Evolutionary conservation across 768 basidiomycete species (phyloP), one percentile per base, ranked within the genome.

Genomic region (Exsudoporus frostii): DNA sequence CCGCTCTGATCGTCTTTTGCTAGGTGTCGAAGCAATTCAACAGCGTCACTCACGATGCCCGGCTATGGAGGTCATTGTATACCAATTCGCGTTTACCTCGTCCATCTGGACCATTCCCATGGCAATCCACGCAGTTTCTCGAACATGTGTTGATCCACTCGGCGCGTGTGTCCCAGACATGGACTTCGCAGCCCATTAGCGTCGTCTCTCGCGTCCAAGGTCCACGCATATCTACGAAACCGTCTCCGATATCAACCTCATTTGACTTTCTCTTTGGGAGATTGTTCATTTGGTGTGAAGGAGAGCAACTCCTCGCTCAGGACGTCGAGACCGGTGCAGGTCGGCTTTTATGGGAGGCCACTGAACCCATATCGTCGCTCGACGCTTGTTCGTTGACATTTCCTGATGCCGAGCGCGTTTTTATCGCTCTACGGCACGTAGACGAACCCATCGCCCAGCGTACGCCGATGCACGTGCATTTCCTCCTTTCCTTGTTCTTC

Each of bases 201-300:
- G 20, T 62, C 6, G 39, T 51, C 36, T 62, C 62, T 29, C 33
- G 50, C 22, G 15, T 42, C 17, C 52, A 27, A 8, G 62, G 62
- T 10, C 62, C 62, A 45, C 56, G 51, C 15, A 50, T 64, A 61
- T 30, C 51, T 3, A 5, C 14, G 19, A 57, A 48, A 22, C 47
- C 41, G 13, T 65, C 51, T 39, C 48, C 57, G 5, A 32, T 48
- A 9, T 65, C 63, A 33, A 54, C 56, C 9, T 17, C 63, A 0
- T 64, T 46, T n/a, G 56, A 56, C 36, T 64, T 65, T 55, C 56
- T 65, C 43, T 65, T 59, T 13, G 64, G 63, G 36, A 59, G 64
- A 34, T 32, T 56, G 53, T 58, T 64, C 27, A 56, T 64, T 24
- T 65, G 57, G 63, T 57, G 46, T 25, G 64, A 64, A 48, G 51